Evolutionary conservation across 768 basidiomycete species (phyloP), one percentile per base, ranked within the genome.

Genomic region (Phallus indusiatus): DNA sequence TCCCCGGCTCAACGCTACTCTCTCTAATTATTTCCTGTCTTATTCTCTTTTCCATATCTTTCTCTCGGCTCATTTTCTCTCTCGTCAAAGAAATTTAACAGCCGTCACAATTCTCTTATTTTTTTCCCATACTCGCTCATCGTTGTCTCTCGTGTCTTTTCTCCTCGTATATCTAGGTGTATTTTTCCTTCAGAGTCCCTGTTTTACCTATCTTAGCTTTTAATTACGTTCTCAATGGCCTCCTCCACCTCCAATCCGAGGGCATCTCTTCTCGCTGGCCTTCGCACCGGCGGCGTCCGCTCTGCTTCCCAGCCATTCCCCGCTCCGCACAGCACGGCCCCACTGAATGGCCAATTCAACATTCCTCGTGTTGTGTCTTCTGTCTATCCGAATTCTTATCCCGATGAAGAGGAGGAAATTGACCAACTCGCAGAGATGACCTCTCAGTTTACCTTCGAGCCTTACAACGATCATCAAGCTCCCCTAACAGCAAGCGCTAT

Each of bases 251-350:
- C 78, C 66, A 84, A 78, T 70, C 64, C 66, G 57, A 88, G 90
- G 66, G 89, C 91, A 54, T 88, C 88, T 62, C 89, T 93, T 68
- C 88, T 93, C 71, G 78, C 86, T 61, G 89, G 88, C 65, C 88
- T 93, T 68, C 87, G 90, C 70, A 93, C 90, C 56, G 91, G 90
- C 69, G 90, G 90, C 53, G 91, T 93, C 61, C 86, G 90, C 65
- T 84, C 90, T n/a, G 67, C 78, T 49, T 87, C 88, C 59, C 70
- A 67, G 21, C 54, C 71, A 59, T 69, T 72, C 53, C 60, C 58
- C 42, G 71, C 81, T 18, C 86, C 88, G 47, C 84, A 86, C 71
- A 84, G 86, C 51, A 84, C 88, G 56, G 82, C 83, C 22, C 82
- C 84, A 21, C 28, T 28, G 28, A 52, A 55, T 51, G 71, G 76